Conservation (phyloP, 2,329 filamentous ascomycete genomes). For the Pochonia chlamydosporia region DNA sequence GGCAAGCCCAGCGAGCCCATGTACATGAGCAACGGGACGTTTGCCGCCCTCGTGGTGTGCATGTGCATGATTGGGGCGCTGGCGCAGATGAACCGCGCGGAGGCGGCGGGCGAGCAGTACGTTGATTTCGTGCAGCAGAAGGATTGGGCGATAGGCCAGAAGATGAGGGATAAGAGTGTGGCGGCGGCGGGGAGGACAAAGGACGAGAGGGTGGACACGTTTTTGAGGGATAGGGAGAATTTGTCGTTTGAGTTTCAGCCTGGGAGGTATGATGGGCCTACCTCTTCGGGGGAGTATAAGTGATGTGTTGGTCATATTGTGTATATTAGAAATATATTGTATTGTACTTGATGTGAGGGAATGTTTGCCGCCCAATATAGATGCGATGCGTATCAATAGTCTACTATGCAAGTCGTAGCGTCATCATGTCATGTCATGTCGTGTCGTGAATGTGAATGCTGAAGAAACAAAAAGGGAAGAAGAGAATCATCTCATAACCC, state of each 20-base stretch:
- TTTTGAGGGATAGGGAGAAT: slow-evolving; percentile 66
- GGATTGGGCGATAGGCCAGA: slow-evolving; percentile 57
- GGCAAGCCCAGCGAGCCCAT: slow-evolving; percentile 42
- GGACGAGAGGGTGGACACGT: slow-evolving; percentile 68
- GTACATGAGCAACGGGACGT: slow-evolving; percentile 74
- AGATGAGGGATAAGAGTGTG: slow-evolving; percentile 48
- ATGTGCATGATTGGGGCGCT: slow-evolving; percentile 65
- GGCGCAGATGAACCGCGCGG: slow-evolving; percentile 66
- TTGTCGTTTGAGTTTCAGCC: slow-evolving; percentile 26
- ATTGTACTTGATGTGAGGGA: neutral
- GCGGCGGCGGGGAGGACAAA: slow-evolving; percentile 46
- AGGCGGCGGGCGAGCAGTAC: slow-evolving; percentile 53
- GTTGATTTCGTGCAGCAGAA: slow-evolving; percentile 63
- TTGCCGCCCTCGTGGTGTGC: slow-evolving; percentile 62
- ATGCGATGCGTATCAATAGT: too few relatives aligned
- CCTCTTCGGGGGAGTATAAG: slow-evolving; percentile 9
- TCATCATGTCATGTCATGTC: slow-evolving; percentile 1
- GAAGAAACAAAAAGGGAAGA: neutral
- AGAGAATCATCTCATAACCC: neutral
- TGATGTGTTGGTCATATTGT: too few relatives aligned
- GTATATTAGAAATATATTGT: too few relatives aligned
- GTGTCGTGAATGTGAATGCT: too few relatives aligned
- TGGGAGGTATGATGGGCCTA: slow-evolving; percentile 20
- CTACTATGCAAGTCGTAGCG: slow-evolving; percentile 7
- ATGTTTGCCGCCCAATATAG: neutral